Base-by-base conservation (phyloP, 768 basidiomycete genomes). In the Collybia sordida region DNA sequence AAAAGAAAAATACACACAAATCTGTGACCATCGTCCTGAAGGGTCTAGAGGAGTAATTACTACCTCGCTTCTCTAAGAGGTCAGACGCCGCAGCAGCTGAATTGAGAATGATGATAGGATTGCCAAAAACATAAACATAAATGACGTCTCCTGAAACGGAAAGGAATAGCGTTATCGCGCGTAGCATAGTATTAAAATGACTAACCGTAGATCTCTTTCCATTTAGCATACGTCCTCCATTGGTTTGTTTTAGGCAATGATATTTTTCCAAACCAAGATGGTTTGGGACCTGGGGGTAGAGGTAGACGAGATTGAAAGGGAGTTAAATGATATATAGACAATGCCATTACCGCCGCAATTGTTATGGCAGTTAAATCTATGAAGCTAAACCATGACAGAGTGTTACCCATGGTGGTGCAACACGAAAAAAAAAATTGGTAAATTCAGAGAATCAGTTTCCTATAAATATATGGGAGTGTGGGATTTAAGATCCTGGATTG, bases 31-130 rank as follows among this genome's bases (percentile, higher is more conserved):
- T 77, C 11, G 71, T 69, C 51, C 60, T 57, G 15, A 59, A 40
- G 7, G 74, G 73, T 18, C 78, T 61, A 15, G 72, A 75, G 15
- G 78, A 78, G 55, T 78, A 81, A 3, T 65, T 72, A 42, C 51
- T 61, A 35, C 74, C 69, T 36, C 76, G 67, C 45, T 68, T 77
- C 54, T 80, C 75, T 22, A 81, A 63, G 6, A 80, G 68, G 23
- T 80, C 76, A 14, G 65, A 57, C 12, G 72, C 68, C 1, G 64
- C 71, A 50, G 64, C 55, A 27, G 67, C 63, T 12, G 78, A 72
- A 51, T 78, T 79, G 11, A 81, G 59, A 18, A 80, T 62, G 37
- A 79, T 61, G 42, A 81, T 64, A 12, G 75, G 73, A 51, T 77
- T 76, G 17, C 75, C 74, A 42, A 75, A 67, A 21, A 76, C 56